These are phyloP conservation scores for Colletotrichum zoysiae DNA, from an alignment of 2,329 filamentous ascomycete genomes.

Conservation along the genomic window DNA sequence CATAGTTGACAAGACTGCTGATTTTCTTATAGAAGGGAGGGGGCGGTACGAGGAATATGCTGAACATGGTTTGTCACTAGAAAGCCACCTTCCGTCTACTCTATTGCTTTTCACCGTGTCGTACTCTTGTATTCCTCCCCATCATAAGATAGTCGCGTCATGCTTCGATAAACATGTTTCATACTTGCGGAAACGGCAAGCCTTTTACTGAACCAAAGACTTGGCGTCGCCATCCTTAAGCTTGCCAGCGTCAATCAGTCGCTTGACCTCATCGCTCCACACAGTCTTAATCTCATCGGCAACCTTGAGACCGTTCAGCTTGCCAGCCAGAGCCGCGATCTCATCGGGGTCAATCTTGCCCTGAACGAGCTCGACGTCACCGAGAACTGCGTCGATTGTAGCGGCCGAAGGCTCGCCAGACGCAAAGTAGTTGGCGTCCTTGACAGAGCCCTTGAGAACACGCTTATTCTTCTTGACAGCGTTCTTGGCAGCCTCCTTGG, in stretches of 20 bases:
- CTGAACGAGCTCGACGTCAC: constrained; percentile 89
- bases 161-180: background rate
- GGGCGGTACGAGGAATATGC: background rate
- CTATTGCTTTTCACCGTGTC: background rate
- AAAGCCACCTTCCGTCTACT: constrained; percentile 12
- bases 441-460: constrained; percentile 91
- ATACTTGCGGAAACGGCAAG: background rate
- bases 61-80: background rate
- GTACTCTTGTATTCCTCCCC: background rate
- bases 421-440: constrained; percentile 97
- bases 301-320: constrained; percentile 84
- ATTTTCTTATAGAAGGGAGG: background rate
- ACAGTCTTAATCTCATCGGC: constrained; percentile 86
- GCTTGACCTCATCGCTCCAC: constrained; percentile 82
- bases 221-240: constrained; percentile 87
- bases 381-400: constrained; percentile 85
- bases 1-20: background rate
- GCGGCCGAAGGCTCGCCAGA: constrained; percentile 77
- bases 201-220: constrained; percentile 59
- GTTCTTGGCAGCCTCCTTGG: constrained; percentile 98
- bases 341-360: constrained; percentile 91
- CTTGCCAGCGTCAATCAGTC: constrained; percentile 85
- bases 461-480: constrained; percentile 99
- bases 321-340: constrained; percentile 83
- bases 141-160: constrained; percentile 14